phyloP scores from a whole-genome alignment of 768 basidiomycete species.

The Nidularia pulvinata region DNA sequence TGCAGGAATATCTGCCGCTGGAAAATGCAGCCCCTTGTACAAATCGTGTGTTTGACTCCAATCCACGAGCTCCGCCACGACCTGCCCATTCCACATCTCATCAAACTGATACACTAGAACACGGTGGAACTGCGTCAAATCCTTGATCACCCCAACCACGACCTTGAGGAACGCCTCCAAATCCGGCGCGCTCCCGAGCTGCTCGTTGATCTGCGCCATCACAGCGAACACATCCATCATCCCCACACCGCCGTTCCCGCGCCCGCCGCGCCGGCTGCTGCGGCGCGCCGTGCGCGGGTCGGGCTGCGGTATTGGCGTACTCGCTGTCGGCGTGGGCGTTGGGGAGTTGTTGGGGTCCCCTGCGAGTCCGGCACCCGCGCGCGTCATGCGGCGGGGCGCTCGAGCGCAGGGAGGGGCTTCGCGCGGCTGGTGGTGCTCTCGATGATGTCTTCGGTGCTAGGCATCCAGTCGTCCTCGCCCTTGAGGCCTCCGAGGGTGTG shows the following conservation, averaged over 20 bases:
- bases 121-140: slow-evolving; percentile 81
- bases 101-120: slow-evolving; percentile 86
- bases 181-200: slow-evolving; percentile 64
- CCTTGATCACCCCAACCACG: slow-evolving; percentile 69
- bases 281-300: slow-evolving; percentile 8
- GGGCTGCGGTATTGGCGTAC: too few relatives aligned
- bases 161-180: slow-evolving; percentile 72
- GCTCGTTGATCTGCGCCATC: slow-evolving; percentile 80
- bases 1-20: slow-evolving; percentile 66
- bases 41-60: slow-evolving; percentile 75
- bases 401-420: slow-evolving; percentile 69
- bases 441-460: slow-evolving; percentile 57
- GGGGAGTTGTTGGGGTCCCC: neutral
- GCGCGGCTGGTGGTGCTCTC: slow-evolving; percentile 70
- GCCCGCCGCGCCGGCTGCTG: slow-evolving; percentile 12
- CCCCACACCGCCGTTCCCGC: slow-evolving; percentile 32
- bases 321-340: neutral
- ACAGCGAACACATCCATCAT: slow-evolving; percentile 85
- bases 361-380: slow-evolving; percentile 2
- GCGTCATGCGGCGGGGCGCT: slow-evolving; percentile 52
- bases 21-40: slow-evolving; percentile 73
- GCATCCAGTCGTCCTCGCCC: slow-evolving; percentile 34
- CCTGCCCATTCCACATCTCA: slow-evolving; percentile 76
- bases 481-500: slow-evolving; percentile 9
- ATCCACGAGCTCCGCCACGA: slow-evolving; percentile 80